Evolutionary conservation across 202 grass and related monocot species (phyloP).

Genomic region (Digitaria exilis): DNA sequence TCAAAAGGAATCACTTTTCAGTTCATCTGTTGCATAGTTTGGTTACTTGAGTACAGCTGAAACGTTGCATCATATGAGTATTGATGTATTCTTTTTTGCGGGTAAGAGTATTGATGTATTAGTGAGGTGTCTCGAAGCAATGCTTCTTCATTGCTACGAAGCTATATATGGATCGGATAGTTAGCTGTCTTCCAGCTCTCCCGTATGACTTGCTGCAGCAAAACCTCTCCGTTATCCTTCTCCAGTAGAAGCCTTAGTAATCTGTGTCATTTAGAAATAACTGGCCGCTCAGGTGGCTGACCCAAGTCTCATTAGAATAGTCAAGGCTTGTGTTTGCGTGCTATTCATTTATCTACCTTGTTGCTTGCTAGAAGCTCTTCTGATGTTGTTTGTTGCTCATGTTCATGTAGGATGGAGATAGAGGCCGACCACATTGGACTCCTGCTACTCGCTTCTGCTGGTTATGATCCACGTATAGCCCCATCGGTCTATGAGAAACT

Average conservation of each 20-base stretch:
- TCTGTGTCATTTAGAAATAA: not conserved
- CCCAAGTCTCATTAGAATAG: not conserved
- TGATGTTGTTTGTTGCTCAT: constrained; percentile 28
- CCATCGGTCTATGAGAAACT: constrained; percentile 74
- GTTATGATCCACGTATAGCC: constrained; percentile 80
- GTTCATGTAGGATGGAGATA: constrained; percentile 79
- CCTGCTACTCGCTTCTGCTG: constrained; percentile 75
- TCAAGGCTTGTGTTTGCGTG: not conserved
- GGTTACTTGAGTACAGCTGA: not conserved
- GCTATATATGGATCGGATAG: not conserved
- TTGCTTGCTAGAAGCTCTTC: constrained; percentile 13
- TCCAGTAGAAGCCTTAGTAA: not conserved
- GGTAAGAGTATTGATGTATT: no score
- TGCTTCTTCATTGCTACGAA: constrained; percentile 4
- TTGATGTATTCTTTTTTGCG: no score
- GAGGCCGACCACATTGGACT: constrained; percentile 95
- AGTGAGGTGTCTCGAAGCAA: not conserved
- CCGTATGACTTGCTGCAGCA: not conserved
- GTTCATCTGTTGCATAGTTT: not conserved
- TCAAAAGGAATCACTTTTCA: not conserved
- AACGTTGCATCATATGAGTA: constrained; percentile 7
- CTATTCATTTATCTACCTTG: not conserved
- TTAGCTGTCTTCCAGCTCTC: not conserved
- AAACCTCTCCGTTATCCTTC: not conserved
- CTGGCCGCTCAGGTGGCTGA: not conserved